Base-by-base conservation (phyloP, 768 basidiomycete genomes). In the Suillus hirtellus region DNA sequence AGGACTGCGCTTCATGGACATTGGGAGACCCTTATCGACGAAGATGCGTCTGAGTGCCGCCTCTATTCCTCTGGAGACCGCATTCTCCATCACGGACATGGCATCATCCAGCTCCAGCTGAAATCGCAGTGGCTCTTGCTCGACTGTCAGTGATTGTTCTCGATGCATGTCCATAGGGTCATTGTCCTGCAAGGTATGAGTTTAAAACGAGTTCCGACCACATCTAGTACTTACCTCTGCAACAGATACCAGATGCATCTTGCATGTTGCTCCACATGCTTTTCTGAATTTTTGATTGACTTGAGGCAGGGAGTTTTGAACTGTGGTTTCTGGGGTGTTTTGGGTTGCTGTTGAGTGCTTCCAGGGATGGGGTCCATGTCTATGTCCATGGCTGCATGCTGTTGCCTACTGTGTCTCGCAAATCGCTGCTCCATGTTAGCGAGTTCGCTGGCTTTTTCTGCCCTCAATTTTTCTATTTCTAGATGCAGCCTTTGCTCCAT, bases 381-480 rank as follows among this genome's bases (percentile, higher is more conserved):
- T 2, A 49, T 24, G 4, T 49, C 47, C 12, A 7, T 49, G 12
- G 21, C 21, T 7, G 21, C 21, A 49, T 49, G 12, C 47, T 24
- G 21, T 49, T 49, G 47, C 47, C 47, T 49, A 49, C 47, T 2
- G 3, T 0, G 14, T 49, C 21, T 49, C 7, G 40, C 46, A 60
- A 47, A 50, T 0, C 40, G 7, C n/a, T 65, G 65, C 43, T 65
- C 62, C 12, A 65, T 65, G 46, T 60, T 65, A 21, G 62, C 47
- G 12, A 65, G 59, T 7, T 65, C 62, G 27, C n/a, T 56, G 47
- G 43, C 59, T 55, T 65, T 65, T 37, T 50, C 59, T 9, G 42
- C 65, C 62, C 24, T 35, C 56, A 63, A 11, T 34, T 49, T 59
- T 34, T 44, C 38, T 15, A 63, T 15, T 34, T 60, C 58, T 58